phyloP scores from a whole-genome alignment of 352 stramenopile species.

The Pythium myriotylum region DNA sequence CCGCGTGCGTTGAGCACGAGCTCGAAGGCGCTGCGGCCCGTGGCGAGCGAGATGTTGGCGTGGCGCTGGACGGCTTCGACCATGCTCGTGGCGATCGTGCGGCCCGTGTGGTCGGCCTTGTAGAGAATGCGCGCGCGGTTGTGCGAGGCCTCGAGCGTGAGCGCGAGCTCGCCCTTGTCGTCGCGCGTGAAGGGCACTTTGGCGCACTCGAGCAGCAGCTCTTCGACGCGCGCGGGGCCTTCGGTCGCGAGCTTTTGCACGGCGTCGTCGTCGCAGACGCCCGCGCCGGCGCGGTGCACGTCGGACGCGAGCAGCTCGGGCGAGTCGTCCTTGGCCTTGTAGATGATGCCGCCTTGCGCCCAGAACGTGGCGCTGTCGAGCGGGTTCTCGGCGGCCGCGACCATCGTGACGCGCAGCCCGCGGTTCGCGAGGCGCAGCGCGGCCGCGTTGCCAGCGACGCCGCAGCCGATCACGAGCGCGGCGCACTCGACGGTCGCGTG shows the following conservation, averaged over 20 bases:
- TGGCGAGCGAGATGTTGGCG: constrained; percentile 82
- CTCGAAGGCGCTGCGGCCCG: constrained; percentile 74
- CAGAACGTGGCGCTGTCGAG: constrained; percentile 95
- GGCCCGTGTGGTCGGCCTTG: constrained; percentile 93
- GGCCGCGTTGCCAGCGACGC: constrained; percentile 74
- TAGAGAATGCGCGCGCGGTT: constrained; percentile 93
- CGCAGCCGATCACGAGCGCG: constrained; percentile 76
- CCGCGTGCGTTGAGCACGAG: constrained; percentile 64
- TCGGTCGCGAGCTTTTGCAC: constrained; percentile 93
- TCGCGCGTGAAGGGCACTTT: constrained; percentile 91
- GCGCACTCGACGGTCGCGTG: constrained; percentile 64
- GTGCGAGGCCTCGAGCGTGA: constrained; percentile 92
- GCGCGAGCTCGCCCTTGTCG: constrained; percentile 61
- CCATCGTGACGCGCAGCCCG: constrained; percentile 81
- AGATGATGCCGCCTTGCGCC: constrained; percentile 96
- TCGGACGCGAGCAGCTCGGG: constrained; percentile 86
- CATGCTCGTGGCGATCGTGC: constrained; percentile 92
- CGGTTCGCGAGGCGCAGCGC: constrained; percentile 76
- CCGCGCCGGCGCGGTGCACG: constrained; percentile 89
- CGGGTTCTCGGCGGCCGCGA: constrained; percentile 67
- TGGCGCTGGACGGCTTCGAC: constrained; percentile 83
- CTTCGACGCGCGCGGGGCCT: constrained; percentile 87
- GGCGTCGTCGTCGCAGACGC: constrained; percentile 89
- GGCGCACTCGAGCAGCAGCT: constrained; percentile 87
- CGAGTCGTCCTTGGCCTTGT: constrained; percentile 89